Evolutionary conservation across 108 stramenopile species (phyloP).

Genomic region (Aurantiochytrium sp.): DNA sequence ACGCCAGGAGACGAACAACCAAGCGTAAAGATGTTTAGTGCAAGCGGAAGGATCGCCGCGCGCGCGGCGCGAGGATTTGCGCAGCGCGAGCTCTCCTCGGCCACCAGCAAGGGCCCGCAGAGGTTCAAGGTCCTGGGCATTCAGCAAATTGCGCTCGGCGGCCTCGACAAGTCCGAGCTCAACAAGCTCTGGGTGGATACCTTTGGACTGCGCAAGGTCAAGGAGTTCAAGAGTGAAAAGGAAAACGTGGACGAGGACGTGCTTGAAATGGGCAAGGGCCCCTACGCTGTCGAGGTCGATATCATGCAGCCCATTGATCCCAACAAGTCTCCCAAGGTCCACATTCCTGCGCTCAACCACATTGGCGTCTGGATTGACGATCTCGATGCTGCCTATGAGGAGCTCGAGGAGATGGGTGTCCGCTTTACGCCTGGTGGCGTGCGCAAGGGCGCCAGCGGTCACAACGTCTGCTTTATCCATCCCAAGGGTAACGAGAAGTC

Average conservation of each 20-base stretch:
- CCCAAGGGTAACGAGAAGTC: slow-evolving; percentile 79
- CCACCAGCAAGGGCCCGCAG: neutral
- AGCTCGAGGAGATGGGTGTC: slow-evolving; percentile 71
- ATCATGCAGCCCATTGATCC: slow-evolving; percentile 88
- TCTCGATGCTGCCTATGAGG: slow-evolving; percentile 65
- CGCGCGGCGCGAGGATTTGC: too few relatives aligned
- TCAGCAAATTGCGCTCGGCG: slow-evolving; percentile 91
- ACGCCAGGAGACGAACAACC: too few relatives aligned
- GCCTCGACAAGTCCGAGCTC: slow-evolving; percentile 55
- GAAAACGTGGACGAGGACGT: slow-evolving; percentile 98
- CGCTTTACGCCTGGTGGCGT: slow-evolving; percentile 83
- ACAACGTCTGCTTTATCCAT: slow-evolving; percentile 92
- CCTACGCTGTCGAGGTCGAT: slow-evolving; percentile 80
- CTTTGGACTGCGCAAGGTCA: slow-evolving; percentile 66
- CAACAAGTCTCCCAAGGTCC: slow-evolving; percentile 58
- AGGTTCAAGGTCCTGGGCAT: slow-evolving; percentile 82
- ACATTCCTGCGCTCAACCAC: slow-evolving; percentile 85
- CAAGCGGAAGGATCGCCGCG: too few relatives aligned
- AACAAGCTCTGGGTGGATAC: slow-evolving; percentile 68
- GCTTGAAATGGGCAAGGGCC: slow-evolving; percentile 63
- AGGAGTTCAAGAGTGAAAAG: slow-evolving; percentile 56
- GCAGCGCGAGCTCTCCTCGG: neutral
- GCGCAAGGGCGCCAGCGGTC: slow-evolving; percentile 81
- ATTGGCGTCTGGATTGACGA: slow-evolving; percentile 96
- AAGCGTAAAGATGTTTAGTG: too few relatives aligned